Base-by-base conservation (phyloP, 2,329 filamentous ascomycete genomes). In the Paraphaeosphaeria minitans region DNA sequence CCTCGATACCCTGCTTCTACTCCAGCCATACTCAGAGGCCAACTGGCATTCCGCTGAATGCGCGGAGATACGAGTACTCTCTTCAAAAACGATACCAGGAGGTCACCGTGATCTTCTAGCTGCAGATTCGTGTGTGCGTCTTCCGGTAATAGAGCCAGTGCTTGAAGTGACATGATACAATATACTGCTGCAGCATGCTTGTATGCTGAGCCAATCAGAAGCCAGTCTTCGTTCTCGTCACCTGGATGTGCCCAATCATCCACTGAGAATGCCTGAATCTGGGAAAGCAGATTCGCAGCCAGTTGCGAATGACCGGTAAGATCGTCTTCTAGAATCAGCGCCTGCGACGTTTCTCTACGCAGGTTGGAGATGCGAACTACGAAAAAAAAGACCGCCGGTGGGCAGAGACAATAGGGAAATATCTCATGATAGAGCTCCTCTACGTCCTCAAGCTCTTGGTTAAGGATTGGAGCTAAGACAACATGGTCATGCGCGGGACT, bases 171-270 rank as follows among this genome's bases (percentile, higher is more conserved):
- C 58, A 67, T 66, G 31, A 68, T 73, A 49, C 66, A 69, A 58
- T 71, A 75, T 1, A 75, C 52, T 1, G 66, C 66, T 12, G 69
- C 39, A 0, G 71, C 61, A 3, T 67, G 61, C 48, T 73, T 67
- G 42, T 66, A 71, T 2, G 72, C 61, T 0, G 59, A 61, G 8
- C 68, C 70, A 8, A 75, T 56, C 14, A 64, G 53, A 22, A 67
- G 31, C 68, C 69, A 74, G 6, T 72, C 66, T 2, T 60, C 47
- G 50, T 61, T 58, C 19, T 61, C 50, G 1, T 51, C 52, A 3
- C 68, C 67, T 1, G 68, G 65, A 47, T 71, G 69, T 9, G 70
- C 71, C 70, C 70, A 73, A 48, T 72, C 65, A 29, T 65, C 61
- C 3, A 63, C 61, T 2, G 47, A 57, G 16, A 74, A 74, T 1